A percentile compares a stretch with the other conserved stretches of the same genome.
Conservation (phyloP, 345 rosid genomes). For the Pistacia vera region DNA sequence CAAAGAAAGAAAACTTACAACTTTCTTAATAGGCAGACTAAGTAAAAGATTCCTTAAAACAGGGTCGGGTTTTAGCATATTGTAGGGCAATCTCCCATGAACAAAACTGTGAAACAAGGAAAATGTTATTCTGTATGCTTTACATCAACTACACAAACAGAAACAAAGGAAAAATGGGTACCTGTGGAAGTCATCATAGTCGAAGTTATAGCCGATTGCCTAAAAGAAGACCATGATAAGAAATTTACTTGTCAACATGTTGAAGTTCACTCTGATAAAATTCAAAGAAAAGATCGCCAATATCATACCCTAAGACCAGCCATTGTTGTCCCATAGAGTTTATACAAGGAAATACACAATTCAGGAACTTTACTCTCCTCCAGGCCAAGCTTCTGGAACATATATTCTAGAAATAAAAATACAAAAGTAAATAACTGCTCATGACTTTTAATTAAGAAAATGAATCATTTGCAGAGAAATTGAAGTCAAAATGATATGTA, state of each 20-base stretch:
- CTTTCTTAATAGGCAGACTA: slow-evolving; percentile 85
- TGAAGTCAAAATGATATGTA: not conserved
- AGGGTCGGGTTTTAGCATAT: slow-evolving; percentile 80
- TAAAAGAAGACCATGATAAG: slow-evolving; percentile 21
- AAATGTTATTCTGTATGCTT: not conserved
- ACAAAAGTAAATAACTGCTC: not conserved
- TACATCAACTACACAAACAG: not conserved
- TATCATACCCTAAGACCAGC: slow-evolving; percentile 85
- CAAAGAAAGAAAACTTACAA: slow-evolving; percentile 47
- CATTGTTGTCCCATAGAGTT: slow-evolving; percentile 92
- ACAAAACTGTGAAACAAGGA: slow-evolving; percentile 57
- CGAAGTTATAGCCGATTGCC: slow-evolving; percentile 88
- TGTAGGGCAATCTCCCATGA: slow-evolving; percentile 90
- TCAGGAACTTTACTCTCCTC: slow-evolving; percentile 62
- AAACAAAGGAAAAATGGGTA: slow-evolving; percentile 22
- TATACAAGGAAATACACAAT: slow-evolving; percentile 65
- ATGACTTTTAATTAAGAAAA: slow-evolving; percentile 10
- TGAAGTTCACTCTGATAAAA: not conserved
- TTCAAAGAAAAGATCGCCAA: not conserved
- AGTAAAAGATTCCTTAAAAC: slow-evolving; percentile 70
- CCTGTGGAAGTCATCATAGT: slow-evolving; percentile 87
- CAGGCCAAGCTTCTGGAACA: slow-evolving; percentile 68
- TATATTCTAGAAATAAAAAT: slow-evolving; percentile 55
- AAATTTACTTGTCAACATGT: not conserved
- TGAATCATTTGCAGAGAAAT: not conserved